Conservation (phyloP, 1,139 yeast species). For the Blastobotrys proliferans region DNA sequence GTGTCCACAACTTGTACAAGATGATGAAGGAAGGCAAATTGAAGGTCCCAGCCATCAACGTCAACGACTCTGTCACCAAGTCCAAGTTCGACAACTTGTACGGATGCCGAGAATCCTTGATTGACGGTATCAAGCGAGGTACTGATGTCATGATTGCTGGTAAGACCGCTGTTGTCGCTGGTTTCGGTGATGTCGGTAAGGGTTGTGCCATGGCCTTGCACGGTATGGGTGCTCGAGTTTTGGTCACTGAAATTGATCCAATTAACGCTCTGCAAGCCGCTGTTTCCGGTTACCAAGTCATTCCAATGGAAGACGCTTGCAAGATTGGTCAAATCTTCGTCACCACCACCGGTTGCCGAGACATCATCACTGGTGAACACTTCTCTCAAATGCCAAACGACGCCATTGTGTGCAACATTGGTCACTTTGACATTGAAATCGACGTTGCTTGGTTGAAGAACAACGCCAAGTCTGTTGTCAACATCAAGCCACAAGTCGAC, state of each 20-base stretch:
- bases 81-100: conserved; percentile 99
- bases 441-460: conserved; percentile 48
- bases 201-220: conserved; percentile 99
- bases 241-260: conserved; percentile 97
- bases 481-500: conserved; percentile 99
- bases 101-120: conserved; percentile 99
- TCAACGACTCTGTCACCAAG: conserved; percentile 98
- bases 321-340: conserved; percentile 94
- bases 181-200: conserved; percentile 99
- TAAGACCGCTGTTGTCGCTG: conserved; percentile 98
- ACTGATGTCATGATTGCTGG: conserved; percentile 99
- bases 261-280: conserved; percentile 99
- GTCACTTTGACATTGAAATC: conserved; percentile 98
- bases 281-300: conserved; percentile 97
- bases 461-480: conserved; percentile 45
- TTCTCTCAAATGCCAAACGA: conserved; percentile 96
- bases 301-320: conserved; percentile 94
- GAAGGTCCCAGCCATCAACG: conserved; percentile 99
- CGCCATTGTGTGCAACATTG: conserved; percentile 99
- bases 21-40: conserved; percentile 85
- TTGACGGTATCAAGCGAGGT: conserved; percentile 99
- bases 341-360: conserved; percentile 99
- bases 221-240: conserved; percentile 99
- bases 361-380: conserved; percentile 87
- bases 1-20: conserved; percentile 99